Percentiles rank a stretch among this genome's conserved stretches.
phyloP scores from a whole-genome alignment of 805 yeast genomes.

The Hanseniaspora thailandica region DNA sequence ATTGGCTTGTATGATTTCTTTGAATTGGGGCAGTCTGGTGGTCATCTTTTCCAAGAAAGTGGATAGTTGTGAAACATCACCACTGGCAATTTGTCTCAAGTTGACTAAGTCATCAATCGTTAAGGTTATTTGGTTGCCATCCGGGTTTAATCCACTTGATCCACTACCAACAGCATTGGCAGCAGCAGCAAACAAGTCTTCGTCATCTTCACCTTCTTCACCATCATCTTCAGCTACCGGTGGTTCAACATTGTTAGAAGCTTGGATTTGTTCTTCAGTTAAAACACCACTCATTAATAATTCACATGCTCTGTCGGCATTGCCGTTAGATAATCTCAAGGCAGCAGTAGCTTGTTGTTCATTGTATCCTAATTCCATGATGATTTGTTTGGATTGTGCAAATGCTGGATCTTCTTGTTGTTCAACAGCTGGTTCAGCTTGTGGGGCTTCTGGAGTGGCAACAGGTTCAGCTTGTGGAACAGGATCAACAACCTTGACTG shows the following conservation, averaged over 20 bases:
- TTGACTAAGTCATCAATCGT: constrained; percentile 40
- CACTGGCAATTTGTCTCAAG: constrained; percentile 65
- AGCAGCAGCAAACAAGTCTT: constrained; percentile 35
- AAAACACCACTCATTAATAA: constrained; percentile 72
- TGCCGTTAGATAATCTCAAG: constrained; percentile 86
- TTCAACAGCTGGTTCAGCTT: constrained; percentile 19
- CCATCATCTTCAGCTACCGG: constrained; percentile 20
- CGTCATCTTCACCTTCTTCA: constrained; percentile 29
- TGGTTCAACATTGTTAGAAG: constrained; percentile 18
- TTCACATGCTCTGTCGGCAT: constrained; percentile 97
- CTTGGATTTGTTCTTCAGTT: constrained; percentile 19
- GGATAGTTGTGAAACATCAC: constrained; percentile 80
- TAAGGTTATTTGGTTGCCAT: constrained; percentile 31
- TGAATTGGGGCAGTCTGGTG: constrained; percentile 72
- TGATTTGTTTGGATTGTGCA: constrained; percentile 60
- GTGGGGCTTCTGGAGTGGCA: constrained; percentile 19
- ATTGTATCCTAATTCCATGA: constrained; percentile 93
- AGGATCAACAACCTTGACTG: too few relatives aligned
- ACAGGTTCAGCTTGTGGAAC: constrained; percentile 21
- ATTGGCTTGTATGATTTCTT: constrained; percentile 63
- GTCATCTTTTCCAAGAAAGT: constrained; percentile 73
- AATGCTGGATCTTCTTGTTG: constrained; percentile 21
- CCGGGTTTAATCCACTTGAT: constrained; percentile 23
- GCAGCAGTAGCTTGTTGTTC: constrained; percentile 82
- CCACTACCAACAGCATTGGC: constrained; percentile 12